Evolutionary conservation across 495 filamentous ascomycete genomes (phyloP), one percentile per base, ranked within the genome.

Genomic region (Penicillium coffeae): DNA sequence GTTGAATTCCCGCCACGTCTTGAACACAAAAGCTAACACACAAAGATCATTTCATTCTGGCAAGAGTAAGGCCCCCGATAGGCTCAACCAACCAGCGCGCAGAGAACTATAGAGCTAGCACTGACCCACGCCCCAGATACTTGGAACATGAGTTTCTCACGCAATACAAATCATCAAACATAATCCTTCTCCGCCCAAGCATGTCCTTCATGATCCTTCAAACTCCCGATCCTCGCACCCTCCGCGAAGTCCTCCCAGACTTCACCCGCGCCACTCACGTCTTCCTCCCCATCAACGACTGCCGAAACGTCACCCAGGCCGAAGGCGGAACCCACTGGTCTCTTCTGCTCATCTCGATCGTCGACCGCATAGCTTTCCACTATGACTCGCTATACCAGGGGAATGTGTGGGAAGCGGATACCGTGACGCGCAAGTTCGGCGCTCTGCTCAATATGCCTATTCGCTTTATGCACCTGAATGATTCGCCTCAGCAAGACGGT

Each of bases 271-370:
- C 90, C 15, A 93, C 90, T 2, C 94, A 99, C 67, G 90, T 97
- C 63, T 99, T 99, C 72, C 82, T 97, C 13, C 94, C 94, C 8
- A 85, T 99, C 48, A 99, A 96, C 66, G 92, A 99, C 70, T 86
- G 80, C 56, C 79, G 79, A 8, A 86, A 90, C 51, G 80, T 87
- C 42, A 77, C 74, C 21, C 73, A 84, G 43, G 83, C 90, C 16
- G 91, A 96, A 71, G 89, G 89, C 38, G 94, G 94, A 32, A 85
- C 83, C 2, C 94, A 99, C 66, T 99, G 94, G 94, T 95, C 89
- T 2, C 74, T 99, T 4, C 83, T 99, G 0, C 76, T 99, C 32
- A 91, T 99, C 37, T 87, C 84, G 20, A 78, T 90, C 32, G 80
- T 94, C 30, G 94, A 99, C 63, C 81, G 89, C 14, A 81, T 95